Evolutionary conservation across 1,284 basidiomycete genomes (phyloP), one percentile per base, ranked within the genome.

Genomic region (Marasmius oreades): DNA sequence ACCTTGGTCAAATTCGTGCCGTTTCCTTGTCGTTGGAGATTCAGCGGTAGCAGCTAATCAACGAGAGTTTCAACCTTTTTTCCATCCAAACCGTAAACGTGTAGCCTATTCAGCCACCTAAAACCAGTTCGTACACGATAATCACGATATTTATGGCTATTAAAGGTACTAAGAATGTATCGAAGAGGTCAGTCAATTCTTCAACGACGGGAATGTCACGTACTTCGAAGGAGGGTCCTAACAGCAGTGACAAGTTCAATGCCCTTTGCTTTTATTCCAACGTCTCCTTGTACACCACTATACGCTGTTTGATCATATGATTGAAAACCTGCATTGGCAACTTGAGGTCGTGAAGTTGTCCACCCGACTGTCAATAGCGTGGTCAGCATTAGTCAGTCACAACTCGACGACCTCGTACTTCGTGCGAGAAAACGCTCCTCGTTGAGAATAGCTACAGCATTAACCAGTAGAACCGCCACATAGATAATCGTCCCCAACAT

Each of bases 191-290:
- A 16, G n/a, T 43, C 11, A 28, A 26, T 31, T 20, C 5, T 5
- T 10, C 26, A 43, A 33, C 24, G 36, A 23, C 2, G 14, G 26
- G 55, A 7, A 36, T 10, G 31, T 46, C 31, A 77, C 77, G 65
- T 62, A 98, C 95, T 93, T 71, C 96, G 85, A 89, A 98, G 90
- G 61, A 98, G 78, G 55, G 94, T 98, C 71, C 95, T 79, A 57
- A 98, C 94, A 26, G 95, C 95, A 62, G 89, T 84, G 62, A 98
- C 98, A 64, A 98, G 81, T 72, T 94, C 92, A 69, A 98, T 86
- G 51, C 97, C 71, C 66, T 92, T 86, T 55, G 84, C 84, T 75
- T 98, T 98, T 62, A 98, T 77, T 39, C 89, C 81, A 57, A 82
- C 73, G 28, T 92, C 92, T 67, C 67, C 74, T 63, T 74, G 81